These are phyloP conservation scores for Neofusicoccum laricinum DNA, from an alignment of 2,329 filamentous ascomycete genomes.

Conservation along the genomic window DNA sequence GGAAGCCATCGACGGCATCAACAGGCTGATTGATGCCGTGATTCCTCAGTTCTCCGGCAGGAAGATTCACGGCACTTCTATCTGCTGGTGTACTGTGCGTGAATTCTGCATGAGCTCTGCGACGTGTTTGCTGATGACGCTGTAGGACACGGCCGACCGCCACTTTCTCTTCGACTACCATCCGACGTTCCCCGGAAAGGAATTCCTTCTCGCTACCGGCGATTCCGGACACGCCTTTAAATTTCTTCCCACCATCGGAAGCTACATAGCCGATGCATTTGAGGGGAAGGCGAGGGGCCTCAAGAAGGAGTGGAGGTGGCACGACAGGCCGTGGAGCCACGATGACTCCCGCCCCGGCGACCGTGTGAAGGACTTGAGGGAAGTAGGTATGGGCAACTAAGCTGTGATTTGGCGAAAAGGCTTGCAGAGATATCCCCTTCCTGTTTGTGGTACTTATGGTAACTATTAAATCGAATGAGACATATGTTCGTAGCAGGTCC, in stretches of 20 bases:
- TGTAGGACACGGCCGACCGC: conserved; percentile 24
- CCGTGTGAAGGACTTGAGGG: conserved; percentile 19
- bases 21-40: conserved; percentile 38
- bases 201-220: conserved; percentile 28
- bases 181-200: conserved; percentile 19
- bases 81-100: conserved; percentile 20
- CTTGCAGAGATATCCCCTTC: no score
- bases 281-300: conserved; percentile 21
- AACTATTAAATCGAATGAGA: no score
- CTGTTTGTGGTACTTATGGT: no score
- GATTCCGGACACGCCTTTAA: conserved; percentile 33
- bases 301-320: conserved; percentile 13
- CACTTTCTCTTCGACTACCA: conserved; percentile 24
- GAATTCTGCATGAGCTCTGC: no score
- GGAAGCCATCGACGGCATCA: conserved; percentile 27
- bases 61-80: conserved; percentile 21
- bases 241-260: conserved; percentile 29
- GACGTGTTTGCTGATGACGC: neutral
- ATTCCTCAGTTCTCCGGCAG: conserved; percentile 42
- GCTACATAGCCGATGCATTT: conserved; percentile 27
- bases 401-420: neutral
- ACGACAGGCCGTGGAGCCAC: conserved; percentile 14
- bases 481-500: no score
- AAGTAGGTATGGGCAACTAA: conserved; percentile 17
- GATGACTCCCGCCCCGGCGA: conserved; percentile 19